Percentiles rank a stretch among this genome's conserved stretches.
phyloP scores from a whole-genome alignment of 2,329 filamentous ascomycete genomes.

The Fusarium sp. region DNA sequence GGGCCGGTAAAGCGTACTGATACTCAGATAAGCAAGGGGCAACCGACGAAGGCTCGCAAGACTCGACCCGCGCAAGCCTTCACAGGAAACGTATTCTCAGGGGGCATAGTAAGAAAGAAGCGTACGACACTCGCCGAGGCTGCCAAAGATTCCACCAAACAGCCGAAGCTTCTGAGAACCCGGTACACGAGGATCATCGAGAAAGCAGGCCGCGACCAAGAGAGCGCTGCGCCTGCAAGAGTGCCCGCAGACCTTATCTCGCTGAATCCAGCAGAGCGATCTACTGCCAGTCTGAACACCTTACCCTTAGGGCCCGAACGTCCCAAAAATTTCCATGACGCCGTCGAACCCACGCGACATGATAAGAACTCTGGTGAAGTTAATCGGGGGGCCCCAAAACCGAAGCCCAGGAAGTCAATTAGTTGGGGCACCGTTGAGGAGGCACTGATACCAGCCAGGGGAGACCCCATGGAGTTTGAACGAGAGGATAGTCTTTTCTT shows the following conservation, averaged over 20 bases:
- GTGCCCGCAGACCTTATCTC: slow-evolving; percentile 47
- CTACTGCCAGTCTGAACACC: background rate
- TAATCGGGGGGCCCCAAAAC: background rate
- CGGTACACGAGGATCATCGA: slow-evolving; percentile 57
- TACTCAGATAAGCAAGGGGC: slow-evolving; percentile 10
- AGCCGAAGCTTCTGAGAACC: slow-evolving; percentile 55
- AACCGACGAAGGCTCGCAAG: slow-evolving; percentile 16
- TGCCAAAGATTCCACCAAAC: slow-evolving; percentile 57
- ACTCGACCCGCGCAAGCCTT: slow-evolving; percentile 18
- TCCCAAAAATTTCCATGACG: background rate
- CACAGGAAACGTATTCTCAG: slow-evolving; percentile 59
- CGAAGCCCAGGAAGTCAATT: slow-evolving; percentile 47
- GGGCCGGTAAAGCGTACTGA: slow-evolving; percentile 5
- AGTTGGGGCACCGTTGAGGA: slow-evolving; percentile 41
- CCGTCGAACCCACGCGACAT: slow-evolving; percentile 21
- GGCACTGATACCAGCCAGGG: slow-evolving; percentile 42
- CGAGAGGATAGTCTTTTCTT: slow-evolving; percentile 45
- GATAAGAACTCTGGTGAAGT: background rate
- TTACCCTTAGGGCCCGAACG: background rate
- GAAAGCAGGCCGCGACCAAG: slow-evolving; percentile 57
- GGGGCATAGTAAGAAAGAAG: slow-evolving; percentile 56
- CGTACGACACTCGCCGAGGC: slow-evolving; percentile 54
- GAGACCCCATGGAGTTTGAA: slow-evolving; percentile 38
- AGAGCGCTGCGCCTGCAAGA: slow-evolving; percentile 57
- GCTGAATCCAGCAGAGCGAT: slow-evolving; percentile 48